A percentile compares a stretch with the other conserved stretches of the same genome.
phyloP scores from a whole-genome alignment of 495 filamentous ascomycete species.

The Achaetomiella virescens region DNA sequence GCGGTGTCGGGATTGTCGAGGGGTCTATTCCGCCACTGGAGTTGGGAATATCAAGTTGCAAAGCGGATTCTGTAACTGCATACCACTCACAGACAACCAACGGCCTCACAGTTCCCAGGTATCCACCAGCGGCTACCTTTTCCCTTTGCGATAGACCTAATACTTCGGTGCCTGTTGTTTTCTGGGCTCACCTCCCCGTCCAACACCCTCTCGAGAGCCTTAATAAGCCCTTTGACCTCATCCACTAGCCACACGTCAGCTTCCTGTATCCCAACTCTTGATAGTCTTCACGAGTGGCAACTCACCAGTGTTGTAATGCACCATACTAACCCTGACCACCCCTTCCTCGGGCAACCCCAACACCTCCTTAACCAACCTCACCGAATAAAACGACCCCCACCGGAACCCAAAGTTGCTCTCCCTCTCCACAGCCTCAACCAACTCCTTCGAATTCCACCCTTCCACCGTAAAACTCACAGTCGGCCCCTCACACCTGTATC shows the following conservation, averaged over 20 bases:
- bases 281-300: not conserved
- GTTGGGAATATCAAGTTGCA: no score
- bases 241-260: constrained; percentile 37
- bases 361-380: constrained; percentile 54
- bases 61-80: no score
- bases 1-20: no score
- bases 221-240: constrained; percentile 43
- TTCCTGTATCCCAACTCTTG: not conserved
- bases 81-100: no score
- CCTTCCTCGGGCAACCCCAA: constrained; percentile 53
- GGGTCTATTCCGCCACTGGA: no score
- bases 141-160: no score
- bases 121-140: no score
- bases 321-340: constrained; percentile 62
- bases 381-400: constrained; percentile 64
- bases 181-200: constrained; percentile 2
- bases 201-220: constrained; percentile 21
- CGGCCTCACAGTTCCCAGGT: no score
- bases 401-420: constrained; percentile 51
- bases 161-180: no score
- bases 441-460: constrained; percentile 47
- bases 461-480: constrained; percentile 60
- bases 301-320: constrained; percentile 72
- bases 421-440: constrained; percentile 59
- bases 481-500: constrained; percentile 44